Percentiles rank a stretch among this genome's conserved stretches.
Conservation (phyloP, 2,329 filamentous ascomycete genomes). For the Venturia carpophila region DNA sequence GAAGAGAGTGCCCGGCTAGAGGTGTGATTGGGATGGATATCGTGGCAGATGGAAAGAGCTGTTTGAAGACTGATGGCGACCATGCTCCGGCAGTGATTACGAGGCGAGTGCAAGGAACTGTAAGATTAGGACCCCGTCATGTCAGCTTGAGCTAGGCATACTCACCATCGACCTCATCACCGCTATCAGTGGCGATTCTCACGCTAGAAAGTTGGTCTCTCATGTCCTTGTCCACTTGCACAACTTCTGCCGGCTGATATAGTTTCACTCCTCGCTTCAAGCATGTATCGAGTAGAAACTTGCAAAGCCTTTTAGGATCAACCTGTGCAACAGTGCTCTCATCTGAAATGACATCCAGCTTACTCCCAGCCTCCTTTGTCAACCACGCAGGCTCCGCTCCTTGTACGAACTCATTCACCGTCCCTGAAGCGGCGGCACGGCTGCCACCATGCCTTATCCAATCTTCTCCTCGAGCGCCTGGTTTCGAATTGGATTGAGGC, state of each 20-base stretch:
- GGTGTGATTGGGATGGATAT: slow-evolving; percentile 50
- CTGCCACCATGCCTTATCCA: slow-evolving; percentile 61
- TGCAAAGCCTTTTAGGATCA: slow-evolving; percentile 60
- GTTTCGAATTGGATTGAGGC: slow-evolving; percentile 28
- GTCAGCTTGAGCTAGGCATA: not conserved
- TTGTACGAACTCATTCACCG: not conserved
- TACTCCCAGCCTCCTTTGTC: slow-evolving; percentile 43
- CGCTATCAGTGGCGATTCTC: slow-evolving; percentile 37
- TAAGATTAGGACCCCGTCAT: not conserved
- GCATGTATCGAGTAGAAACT: slow-evolving; percentile 55
- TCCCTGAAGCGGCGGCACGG: slow-evolving; percentile 41
- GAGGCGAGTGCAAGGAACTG: slow-evolving; percentile 56
- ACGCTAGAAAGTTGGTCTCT: slow-evolving; percentile 46
- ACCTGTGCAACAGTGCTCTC: slow-evolving; percentile 57
- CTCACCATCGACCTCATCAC: slow-evolving; percentile 26
- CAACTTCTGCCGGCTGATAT: slow-evolving; percentile 55
- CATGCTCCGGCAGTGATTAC: slow-evolving; percentile 64
- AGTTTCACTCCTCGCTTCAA: slow-evolving; percentile 53
- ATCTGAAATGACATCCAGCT: slow-evolving; percentile 54
- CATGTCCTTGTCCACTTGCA: slow-evolving; percentile 46
- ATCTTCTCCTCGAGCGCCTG: slow-evolving; percentile 44
- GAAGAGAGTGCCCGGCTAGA: slow-evolving; percentile 64
- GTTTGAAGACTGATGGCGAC: slow-evolving; percentile 57
- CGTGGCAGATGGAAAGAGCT: slow-evolving; percentile 53
- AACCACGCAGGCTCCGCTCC: slow-evolving; percentile 47